A percentile compares a stretch with the other conserved stretches of the same genome.
Conservation (phyloP, 2,329 filamentous ascomycete species). For the Helminthosporium solani region DNA sequence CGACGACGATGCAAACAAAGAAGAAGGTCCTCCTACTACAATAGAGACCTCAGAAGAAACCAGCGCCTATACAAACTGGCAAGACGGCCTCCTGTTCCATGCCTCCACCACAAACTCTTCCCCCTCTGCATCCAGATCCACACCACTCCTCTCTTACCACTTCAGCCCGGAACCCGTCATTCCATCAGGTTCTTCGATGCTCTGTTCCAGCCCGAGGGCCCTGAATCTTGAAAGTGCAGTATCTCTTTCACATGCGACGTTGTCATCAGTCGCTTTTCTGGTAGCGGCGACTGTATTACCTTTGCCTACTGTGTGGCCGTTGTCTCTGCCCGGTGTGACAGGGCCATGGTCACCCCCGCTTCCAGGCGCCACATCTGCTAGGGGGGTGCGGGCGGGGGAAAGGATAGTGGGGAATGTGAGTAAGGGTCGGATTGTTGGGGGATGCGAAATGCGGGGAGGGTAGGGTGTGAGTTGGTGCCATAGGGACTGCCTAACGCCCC, state of each 20-base stretch:
- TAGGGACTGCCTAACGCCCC: too few relatives aligned
- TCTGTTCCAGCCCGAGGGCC: conserved; percentile 14
- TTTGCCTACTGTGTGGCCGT: not conserved
- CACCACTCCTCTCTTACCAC: too few relatives aligned
- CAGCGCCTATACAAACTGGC: not conserved
- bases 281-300: not conserved
- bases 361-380: not conserved
- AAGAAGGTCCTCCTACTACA: not conserved
- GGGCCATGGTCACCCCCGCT: not conserved
- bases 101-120: not conserved
- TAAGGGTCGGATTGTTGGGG: not conserved
- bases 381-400: not conserved
- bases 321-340: conserved; percentile 2
- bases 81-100: conserved; percentile 2
- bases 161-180: conserved; percentile 21
- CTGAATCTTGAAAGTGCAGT: too few relatives aligned
- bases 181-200: conserved; percentile 9
- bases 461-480: conserved; percentile 3
- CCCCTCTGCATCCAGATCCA: not conserved
- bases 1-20: not conserved
- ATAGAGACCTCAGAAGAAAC: not conserved
- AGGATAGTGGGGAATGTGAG: conserved; percentile 1
- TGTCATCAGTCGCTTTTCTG: too few relatives aligned
- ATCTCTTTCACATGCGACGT: not conserved
- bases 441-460: not conserved